These are phyloP conservation scores for Smittium culicis DNA, from an alignment of 371 early-diverging fungal species.

Conservation along the genomic window DNA sequence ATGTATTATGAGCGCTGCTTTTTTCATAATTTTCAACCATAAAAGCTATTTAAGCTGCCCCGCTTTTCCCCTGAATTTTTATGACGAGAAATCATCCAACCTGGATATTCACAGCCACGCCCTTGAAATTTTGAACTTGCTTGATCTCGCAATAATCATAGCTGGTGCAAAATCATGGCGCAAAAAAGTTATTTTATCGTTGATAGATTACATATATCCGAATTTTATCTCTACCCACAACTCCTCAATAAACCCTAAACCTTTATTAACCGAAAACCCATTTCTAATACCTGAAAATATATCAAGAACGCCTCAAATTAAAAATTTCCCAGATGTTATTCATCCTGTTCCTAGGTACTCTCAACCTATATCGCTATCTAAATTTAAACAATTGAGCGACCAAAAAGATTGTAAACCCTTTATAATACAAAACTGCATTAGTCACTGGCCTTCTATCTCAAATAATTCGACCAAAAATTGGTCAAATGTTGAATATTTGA, in stretches of 20 bases:
- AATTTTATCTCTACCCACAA: no score
- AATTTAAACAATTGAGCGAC: slow-evolving; percentile 12
- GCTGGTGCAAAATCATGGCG: slow-evolving; percentile 10
- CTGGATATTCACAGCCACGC: no score
- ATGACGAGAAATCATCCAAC: neutral
- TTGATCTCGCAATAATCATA: slow-evolving; percentile 16
- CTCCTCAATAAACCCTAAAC: neutral
- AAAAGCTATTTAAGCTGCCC: no score
- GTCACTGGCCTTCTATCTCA: slow-evolving; percentile 59
- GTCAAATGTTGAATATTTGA: slow-evolving; percentile 45
- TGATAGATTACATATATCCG: slow-evolving; percentile 10
- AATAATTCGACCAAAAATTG: slow-evolving; percentile 37
- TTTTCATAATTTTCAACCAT: no score
- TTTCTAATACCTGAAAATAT: neutral
- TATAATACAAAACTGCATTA: slow-evolving; percentile 32
- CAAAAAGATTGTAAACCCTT: slow-evolving; percentile 12
- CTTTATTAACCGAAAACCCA: neutral
- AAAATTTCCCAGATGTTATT: neutral
- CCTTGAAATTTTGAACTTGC: slow-evolving; percentile 13
- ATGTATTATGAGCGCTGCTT: no score
- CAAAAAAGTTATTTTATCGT: slow-evolving; percentile 13
- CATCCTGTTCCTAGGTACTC: slow-evolving; percentile 9
- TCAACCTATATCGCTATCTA: slow-evolving; percentile 7
- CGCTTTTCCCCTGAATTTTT: neutral
- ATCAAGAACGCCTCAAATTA: no score